Conservation (phyloP, 352 stramenopile genomes). For the Hyaloperonospora brassicae region DNA sequence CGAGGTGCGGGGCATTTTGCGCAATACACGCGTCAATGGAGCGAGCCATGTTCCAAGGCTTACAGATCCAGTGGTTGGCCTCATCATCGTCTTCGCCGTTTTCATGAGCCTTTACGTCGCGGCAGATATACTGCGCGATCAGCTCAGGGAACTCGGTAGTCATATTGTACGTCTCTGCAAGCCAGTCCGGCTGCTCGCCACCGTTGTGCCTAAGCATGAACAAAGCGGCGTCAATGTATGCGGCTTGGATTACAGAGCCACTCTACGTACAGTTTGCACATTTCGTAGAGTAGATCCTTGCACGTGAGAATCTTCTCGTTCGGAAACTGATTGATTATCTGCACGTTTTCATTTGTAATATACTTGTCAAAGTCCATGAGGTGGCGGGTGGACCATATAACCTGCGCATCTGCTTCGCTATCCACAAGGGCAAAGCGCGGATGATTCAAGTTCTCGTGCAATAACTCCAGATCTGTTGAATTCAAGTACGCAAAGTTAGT, state of each 20-base stretch:
- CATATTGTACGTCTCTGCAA: constrained; percentile 55
- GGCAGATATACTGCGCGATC: constrained; percentile 37
- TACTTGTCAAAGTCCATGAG: constrained; percentile 50
- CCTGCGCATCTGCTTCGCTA: constrained; percentile 35
- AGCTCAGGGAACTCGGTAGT: constrained; percentile 44
- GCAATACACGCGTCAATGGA: constrained; percentile 50
- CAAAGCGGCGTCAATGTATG: background rate
- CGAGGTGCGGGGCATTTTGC: constrained; percentile 36
- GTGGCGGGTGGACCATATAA: constrained; percentile 44
- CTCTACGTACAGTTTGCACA: constrained; percentile 41
- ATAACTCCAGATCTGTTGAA: constrained; percentile 26
- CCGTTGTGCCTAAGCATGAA: constrained; percentile 26
- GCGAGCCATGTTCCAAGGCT: constrained; percentile 56
- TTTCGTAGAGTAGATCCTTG: constrained; percentile 57
- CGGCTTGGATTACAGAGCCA: background rate
- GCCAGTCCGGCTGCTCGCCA: constrained; percentile 33
- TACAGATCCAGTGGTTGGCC: constrained; percentile 54
- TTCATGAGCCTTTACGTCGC: constrained; percentile 22
- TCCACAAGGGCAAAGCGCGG: constrained; percentile 33
- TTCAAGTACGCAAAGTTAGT: background rate
- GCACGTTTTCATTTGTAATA: constrained; percentile 32
- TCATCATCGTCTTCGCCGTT: constrained; percentile 29
- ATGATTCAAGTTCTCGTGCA: constrained; percentile 38
- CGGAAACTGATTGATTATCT: constrained; percentile 55
- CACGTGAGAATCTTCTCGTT: constrained; percentile 56